Evolutionary conservation across 192 early-diverging fungal species (phyloP), one percentile per base, ranked within the genome.

Genomic region (Podila minutissima): DNA sequence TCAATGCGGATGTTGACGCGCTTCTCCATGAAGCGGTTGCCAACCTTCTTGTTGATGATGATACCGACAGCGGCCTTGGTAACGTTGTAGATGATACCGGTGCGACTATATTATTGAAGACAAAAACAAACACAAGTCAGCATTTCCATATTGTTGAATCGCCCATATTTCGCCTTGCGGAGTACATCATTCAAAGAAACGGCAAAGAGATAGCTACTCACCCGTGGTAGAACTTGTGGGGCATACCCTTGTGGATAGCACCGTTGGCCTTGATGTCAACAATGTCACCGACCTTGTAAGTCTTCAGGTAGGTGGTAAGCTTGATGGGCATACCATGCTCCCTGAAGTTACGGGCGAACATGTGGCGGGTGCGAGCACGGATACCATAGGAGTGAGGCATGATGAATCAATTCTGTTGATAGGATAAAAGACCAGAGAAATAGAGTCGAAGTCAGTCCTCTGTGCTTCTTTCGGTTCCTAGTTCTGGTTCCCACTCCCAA

Each of bases 211-310:
- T 19, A 86, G 84, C 95, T 19, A 53, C 83, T 71, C 96, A 93
- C 93, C 96, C 97, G 89, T 99, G 98, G 93, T 99, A 99, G 93
- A 93, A 99, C 93, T 98, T 99, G 95, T 99, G 98, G 77, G 98
- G 98, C 94, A 99, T 94, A 88, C 98, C 98, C 93, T 97, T 97
- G 89, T 99, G 98, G 86, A 98, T 87, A 77, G 98, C 97, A 88
- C 94, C 97, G 90, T 98, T 97, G 72, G 95, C 97, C 93, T 97
- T 97, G 90, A 99, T 96, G 88, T 99, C 97, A 71, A 99, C 97
- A 71, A 99, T 97, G 86, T 99, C 98, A 64, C 98, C 98, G 64
- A 97, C 95, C 92, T 97, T 97, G 95, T 97, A 99, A 85, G 86
- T 94, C 91, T 95, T 96, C 83, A 99, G 84, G 93, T 98, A 99